Percentiles rank a stretch among this genome's conserved stretches.
phyloP scores from a whole-genome alignment of 2,329 filamentous ascomycete genomes.

The Botrytis fragariae region DNA sequence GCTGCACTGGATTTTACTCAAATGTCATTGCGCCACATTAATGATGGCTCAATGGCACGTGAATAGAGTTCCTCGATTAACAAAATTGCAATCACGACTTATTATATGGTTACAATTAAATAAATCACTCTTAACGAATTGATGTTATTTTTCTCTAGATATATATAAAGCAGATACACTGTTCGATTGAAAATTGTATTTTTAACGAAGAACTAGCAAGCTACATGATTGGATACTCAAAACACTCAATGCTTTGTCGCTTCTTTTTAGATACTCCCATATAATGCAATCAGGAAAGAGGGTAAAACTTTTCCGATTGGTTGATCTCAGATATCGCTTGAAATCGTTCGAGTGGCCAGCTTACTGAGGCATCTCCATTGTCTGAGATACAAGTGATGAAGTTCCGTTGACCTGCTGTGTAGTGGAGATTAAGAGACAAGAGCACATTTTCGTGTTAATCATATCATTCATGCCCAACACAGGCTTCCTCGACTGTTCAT shows the following conservation, averaged over 20 bases:
- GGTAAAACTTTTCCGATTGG: background rate
- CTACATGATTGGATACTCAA: background rate
- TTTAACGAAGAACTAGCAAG: background rate
- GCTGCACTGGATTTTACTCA: background rate
- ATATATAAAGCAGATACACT: background rate
- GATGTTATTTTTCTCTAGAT: background rate
- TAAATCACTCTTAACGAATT: background rate
- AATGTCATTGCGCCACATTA: background rate
- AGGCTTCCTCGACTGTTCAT: background rate
- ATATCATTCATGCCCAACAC: background rate
- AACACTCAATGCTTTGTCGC: background rate
- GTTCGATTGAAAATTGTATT: background rate
- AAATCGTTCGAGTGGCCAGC: background rate
- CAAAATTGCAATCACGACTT: background rate
- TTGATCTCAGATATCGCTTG: background rate
- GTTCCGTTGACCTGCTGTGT: background rate
- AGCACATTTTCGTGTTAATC: background rate
- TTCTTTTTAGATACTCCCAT: background rate
- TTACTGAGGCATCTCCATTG: background rate
- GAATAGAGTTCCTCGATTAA: too few species aligned
- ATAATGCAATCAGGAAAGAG: background rate
- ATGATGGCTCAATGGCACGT: background rate
- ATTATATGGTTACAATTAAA: background rate
- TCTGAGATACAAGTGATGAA: background rate
- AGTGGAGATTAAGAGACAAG: background rate